A percentile compares a stretch with the other conserved stretches of the same genome.
Evolutionary conservation across 202 grass and related monocot genomes (phyloP).

Genomic region (Eragrostis tef): DNA sequence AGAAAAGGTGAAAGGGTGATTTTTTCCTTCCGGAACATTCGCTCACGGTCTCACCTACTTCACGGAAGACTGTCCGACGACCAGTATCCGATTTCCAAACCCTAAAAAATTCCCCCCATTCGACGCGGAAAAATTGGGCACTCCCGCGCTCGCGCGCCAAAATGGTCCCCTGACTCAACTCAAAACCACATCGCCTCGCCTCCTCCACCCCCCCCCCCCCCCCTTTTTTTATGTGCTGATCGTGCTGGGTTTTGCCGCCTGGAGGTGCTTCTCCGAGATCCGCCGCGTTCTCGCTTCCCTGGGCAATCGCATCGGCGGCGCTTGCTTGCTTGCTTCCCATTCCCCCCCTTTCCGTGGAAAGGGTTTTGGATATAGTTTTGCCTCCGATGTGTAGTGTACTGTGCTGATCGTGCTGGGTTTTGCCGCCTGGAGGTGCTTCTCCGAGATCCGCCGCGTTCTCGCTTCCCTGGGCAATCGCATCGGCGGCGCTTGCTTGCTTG

Average conservation of each 20-base stretch:
- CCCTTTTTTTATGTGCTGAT: too few species aligned
- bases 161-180: neutral
- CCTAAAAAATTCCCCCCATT: neutral
- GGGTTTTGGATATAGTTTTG: conserved; percentile 5
- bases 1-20: too few species aligned
- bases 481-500: neutral
- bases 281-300: neutral
- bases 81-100: neutral
- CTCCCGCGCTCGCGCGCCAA: conserved; percentile 19
- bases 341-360: neutral
- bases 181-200: neutral
- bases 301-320: conserved; percentile 8
- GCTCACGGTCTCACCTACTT: too few species aligned
- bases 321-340: neutral
- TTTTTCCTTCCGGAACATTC: too few species aligned
- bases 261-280: neutral
- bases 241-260: neutral
- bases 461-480: too few species aligned
- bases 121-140: neutral
- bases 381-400: neutral
- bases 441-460: neutral
- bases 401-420: neutral
- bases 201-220: too few species aligned
- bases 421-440: neutral
- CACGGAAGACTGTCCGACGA: too few species aligned